Evolutionary conservation across 202 grass and related monocot genomes (phyloP), one percentile per base, ranked within the genome.

Genomic region (Saccharum hybrid): DNA sequence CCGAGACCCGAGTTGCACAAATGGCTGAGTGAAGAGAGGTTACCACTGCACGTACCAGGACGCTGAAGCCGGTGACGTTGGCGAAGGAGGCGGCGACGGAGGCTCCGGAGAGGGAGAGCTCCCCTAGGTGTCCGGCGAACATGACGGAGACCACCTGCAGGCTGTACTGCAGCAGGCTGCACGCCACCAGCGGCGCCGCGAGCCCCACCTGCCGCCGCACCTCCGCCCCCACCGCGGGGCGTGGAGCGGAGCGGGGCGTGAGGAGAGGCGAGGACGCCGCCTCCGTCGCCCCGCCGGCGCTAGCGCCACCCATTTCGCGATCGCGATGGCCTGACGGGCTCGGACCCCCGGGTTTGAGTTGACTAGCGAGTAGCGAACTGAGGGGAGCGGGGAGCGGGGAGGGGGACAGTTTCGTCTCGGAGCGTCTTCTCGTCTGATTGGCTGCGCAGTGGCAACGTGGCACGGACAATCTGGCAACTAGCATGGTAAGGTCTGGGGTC

Each of bases 41-140:
- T 37, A 39, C 56, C 79, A 28, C 22, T 0, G 22, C 4, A 94
- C 94, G 41, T 74, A 97, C 92, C 86, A 94, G 74, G 54, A 97
- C 86, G 84, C 90, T 97, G 90, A 97, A 97, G 38, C 90, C 94
- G 8, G 92, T 92, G 84, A 97, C 90, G 87, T 97, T 94, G 69
- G 88, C 90, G 72, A 97, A 97, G 66, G 94, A 97, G 16, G 92
- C 73, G 9, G 92, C 94, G 45, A 94, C 88, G 61, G 92, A 94
- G 31, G 92, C 88, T 19, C 75, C 82, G 39, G 94, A 97, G 71
- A 97, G 94, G 19, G 85, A 63, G 54, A 94, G 86, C 88, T 94
- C 92, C 45, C 90, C 86, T 59, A 97, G 94, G 71, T 97, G 92
- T 2, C 92, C 94, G 22, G 89, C 94, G 83, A 97, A 94, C 94